Conservation (phyloP, 768 basidiomycete genomes). For the Paxillus ammoniavirescens region DNA sequence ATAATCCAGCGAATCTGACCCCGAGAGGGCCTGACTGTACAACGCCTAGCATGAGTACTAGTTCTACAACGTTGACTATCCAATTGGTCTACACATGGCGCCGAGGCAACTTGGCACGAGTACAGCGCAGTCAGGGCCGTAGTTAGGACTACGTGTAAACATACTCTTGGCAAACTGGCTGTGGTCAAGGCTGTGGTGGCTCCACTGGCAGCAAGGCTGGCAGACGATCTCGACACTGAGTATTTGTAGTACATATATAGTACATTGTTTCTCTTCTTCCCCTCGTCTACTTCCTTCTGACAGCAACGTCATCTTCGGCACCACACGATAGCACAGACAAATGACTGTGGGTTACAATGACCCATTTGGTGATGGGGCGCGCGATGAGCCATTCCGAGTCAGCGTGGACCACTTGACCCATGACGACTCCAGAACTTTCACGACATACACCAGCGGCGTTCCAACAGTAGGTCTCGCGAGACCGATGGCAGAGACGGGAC, state of each 20-base stretch:
- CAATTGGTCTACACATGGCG: too few relatives aligned
- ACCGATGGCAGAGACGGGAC: constrained; percentile 4
- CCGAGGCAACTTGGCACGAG: too few relatives aligned
- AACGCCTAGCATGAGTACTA: too few relatives aligned
- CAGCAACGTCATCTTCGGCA: constrained; percentile 23
- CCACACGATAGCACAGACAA: constrained; percentile 8
- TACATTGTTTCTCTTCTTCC: constrained; percentile 2
- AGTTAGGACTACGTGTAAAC: too few relatives aligned
- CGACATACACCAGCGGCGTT: constrained; percentile 22
- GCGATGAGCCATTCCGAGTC: constrained; percentile 25
- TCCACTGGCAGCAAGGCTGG: too few relatives aligned
- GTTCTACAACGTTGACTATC: too few relatives aligned
- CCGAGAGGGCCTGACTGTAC: too few relatives aligned
- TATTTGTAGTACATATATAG: neutral
- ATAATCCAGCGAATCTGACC: constrained; percentile 23
- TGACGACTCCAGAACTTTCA: constrained; percentile 20
- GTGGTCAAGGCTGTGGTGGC: too few relatives aligned
- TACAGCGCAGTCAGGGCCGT: too few relatives aligned
- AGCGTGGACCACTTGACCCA: constrained; percentile 5
- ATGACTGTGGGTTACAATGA: constrained; percentile 15
- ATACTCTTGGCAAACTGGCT: too few relatives aligned
- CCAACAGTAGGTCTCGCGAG: constrained; percentile 9
- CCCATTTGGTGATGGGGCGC: constrained; percentile 25
- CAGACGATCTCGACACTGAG: too few relatives aligned
- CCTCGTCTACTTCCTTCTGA: constrained; percentile 17